Evolutionary conservation across 768 basidiomycete species (phyloP).

Genomic region (Boletellus sp.): DNA sequence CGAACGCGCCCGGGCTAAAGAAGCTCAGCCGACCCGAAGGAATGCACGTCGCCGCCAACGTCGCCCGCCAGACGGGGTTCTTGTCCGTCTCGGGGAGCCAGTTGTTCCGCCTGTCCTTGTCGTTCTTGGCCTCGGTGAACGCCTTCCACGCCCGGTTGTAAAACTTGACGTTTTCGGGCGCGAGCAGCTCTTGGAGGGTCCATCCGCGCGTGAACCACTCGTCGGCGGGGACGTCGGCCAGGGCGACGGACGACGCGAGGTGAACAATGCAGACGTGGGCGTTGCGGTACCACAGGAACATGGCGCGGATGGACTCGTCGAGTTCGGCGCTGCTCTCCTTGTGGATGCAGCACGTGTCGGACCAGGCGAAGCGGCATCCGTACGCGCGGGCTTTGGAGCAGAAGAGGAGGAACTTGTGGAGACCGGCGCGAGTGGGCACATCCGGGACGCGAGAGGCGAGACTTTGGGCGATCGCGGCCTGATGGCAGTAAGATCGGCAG

Average conservation of each 20-base stretch:
- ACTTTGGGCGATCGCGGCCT: neutral
- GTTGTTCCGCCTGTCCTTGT: slow-evolving; percentile 1
- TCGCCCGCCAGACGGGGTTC: slow-evolving; percentile 1
- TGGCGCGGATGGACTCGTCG: slow-evolving; percentile 24
- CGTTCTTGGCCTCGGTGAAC: slow-evolving; percentile 4
- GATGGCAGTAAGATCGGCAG: no score
- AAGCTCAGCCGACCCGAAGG: neutral
- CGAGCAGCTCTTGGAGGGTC: slow-evolving; percentile 18
- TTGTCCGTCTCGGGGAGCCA: neutral
- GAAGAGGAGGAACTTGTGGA: slow-evolving; percentile 8
- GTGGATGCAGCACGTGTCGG: slow-evolving; percentile 24
- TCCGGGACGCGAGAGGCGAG: neutral
- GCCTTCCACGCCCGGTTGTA: slow-evolving; percentile 7
- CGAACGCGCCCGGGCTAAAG: slow-evolving; percentile 3
- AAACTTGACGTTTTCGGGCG: slow-evolving; percentile 17
- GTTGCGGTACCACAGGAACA: slow-evolving; percentile 27
- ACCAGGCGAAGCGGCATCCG: slow-evolving; percentile 15
- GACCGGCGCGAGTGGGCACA: neutral
- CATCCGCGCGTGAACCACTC: slow-evolving; percentile 21
- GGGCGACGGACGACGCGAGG: slow-evolving; percentile 5
- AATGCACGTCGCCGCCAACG: neutral
- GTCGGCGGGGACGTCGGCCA: slow-evolving; percentile 8
- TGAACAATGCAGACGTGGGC: slow-evolving; percentile 18
- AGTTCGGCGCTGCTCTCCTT: slow-evolving; percentile 24
- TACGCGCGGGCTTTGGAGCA: slow-evolving; percentile 10